Base-by-base conservation (phyloP, 2,329 filamentous ascomycete species). In the Calonectria leucothoes region DNA sequence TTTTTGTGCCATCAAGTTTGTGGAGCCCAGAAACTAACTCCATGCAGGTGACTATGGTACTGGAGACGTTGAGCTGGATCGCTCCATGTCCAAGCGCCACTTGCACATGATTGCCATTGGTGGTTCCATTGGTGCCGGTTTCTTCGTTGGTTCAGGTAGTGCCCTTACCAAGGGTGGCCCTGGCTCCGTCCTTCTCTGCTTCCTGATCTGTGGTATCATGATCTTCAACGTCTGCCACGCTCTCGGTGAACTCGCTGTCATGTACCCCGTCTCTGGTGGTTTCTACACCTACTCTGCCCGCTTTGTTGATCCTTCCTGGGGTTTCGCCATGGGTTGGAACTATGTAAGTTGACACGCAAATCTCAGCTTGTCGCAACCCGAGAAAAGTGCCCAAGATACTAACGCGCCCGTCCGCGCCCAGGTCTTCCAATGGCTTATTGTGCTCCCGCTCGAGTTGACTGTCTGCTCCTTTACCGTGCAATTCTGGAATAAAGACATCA, bases 101-200 rank as follows among this genome's bases (percentile, higher is more conserved):
- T 83, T 92, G 77, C 88, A 92, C 83, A 91, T 91, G 90, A 91
- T 91, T 82, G 89, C 89, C 79, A 91, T 91, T 70, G 89, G 89
- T 80, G 90, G 90, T 72, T 90, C 89, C 37, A 92, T 92, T 70
- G 90, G 90, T 82, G 90, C 90, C 81, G 90, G 90, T 84, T 91
- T 92, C 85, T 92, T 91, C 82, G 90, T 91, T 80, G 89, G 90
- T 78, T 91, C 89, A 42, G 90, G 90, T 77, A 81, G 83, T 76
- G 90, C 90, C 59, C 83, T 91, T n/a, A 80, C 80, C 74, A 86
- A 84, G 71, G 90, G 90, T 83, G 88, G 87, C 6, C 87, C 87
- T 33, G 87, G 80, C 6, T 84, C 85, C 29, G 77, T 89, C 27
- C 78, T 89, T 45, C 83, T 89, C 71, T 87, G 88, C 80, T 92